These are phyloP conservation scores for Alliaria petiolata DNA, from an alignment of 345 rosid species.

Conservation along the genomic window DNA sequence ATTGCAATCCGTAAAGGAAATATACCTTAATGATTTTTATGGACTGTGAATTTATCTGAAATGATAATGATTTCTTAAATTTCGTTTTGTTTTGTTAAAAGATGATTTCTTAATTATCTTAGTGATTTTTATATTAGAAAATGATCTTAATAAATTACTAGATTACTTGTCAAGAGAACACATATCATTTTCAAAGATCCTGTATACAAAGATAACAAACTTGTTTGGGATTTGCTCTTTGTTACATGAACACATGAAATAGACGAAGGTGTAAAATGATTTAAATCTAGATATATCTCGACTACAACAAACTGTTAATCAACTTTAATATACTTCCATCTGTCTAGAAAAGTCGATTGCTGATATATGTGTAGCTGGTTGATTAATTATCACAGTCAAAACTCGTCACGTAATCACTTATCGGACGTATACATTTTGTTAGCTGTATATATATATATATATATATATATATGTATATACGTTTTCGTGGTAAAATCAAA, in stretches of 20 bases:
- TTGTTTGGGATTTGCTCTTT: not conserved
- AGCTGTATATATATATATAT: too few species aligned
- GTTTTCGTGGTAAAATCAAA: too few species aligned
- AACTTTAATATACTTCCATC: not conserved
- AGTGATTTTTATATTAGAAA: too few species aligned
- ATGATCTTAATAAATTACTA: not conserved
- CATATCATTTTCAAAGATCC: not conserved
- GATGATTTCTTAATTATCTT: not conserved
- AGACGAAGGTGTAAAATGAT: not conserved
- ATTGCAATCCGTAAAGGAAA: constrained; percentile 5
- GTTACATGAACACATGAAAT: not conserved
- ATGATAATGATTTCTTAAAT: too few species aligned
- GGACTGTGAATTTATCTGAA: not conserved
- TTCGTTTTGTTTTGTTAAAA: too few species aligned
- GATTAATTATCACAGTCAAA: not conserved
- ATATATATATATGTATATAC: too few species aligned
- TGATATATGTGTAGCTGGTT: not conserved
- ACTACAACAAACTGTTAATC: not conserved
- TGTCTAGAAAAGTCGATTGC: not conserved
- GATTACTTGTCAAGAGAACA: not conserved
- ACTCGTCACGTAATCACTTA: not conserved
- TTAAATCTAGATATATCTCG: not conserved
- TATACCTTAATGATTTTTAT: too few species aligned
- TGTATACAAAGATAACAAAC: not conserved
- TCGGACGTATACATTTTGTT: too few species aligned